Percentiles rank a stretch among this genome's conserved stretches.
These are phyloP conservation scores for Mitragyna speciosa DNA, from an alignment of 257 asterid genomes.

Conservation along the genomic window DNA sequence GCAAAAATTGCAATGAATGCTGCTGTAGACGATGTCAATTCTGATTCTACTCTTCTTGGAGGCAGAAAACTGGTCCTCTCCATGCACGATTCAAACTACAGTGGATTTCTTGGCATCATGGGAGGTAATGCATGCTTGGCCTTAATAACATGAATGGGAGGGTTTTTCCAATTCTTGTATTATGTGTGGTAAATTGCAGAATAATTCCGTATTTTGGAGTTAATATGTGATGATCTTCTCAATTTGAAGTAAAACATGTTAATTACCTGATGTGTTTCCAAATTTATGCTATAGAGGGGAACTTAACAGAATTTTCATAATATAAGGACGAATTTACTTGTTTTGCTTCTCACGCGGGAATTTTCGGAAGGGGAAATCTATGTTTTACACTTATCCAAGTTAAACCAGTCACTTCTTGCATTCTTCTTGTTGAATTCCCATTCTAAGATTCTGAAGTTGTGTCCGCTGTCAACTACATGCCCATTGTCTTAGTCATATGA, in stretches of 20 bases:
- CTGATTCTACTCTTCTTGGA: constrained; percentile 56
- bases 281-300: not conserved
- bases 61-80: constrained; percentile 54
- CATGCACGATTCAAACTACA: constrained; percentile 58
- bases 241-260: not conserved
- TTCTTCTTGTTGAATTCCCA: not conserved
- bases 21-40: constrained; percentile 73
- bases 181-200: not conserved
- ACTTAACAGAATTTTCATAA: not conserved
- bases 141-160: not conserved
- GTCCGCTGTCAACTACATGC: not conserved
- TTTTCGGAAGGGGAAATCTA: not conserved
- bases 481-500: not conserved
- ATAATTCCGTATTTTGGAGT: not conserved
- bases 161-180: not conserved
- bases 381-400: not conserved
- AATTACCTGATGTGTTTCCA: not conserved
- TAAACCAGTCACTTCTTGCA: not conserved
- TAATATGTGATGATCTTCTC: not conserved
- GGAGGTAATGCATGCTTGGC: constrained; percentile 49
- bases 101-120: constrained; percentile 69
- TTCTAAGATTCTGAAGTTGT: not conserved
- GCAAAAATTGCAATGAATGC: constrained; percentile 75
- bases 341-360: not conserved
- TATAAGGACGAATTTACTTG: not conserved